These are phyloP conservation scores for Lactarius pseudohatsudake DNA, from an alignment of 768 basidiomycete species.

Conservation along the genomic window DNA sequence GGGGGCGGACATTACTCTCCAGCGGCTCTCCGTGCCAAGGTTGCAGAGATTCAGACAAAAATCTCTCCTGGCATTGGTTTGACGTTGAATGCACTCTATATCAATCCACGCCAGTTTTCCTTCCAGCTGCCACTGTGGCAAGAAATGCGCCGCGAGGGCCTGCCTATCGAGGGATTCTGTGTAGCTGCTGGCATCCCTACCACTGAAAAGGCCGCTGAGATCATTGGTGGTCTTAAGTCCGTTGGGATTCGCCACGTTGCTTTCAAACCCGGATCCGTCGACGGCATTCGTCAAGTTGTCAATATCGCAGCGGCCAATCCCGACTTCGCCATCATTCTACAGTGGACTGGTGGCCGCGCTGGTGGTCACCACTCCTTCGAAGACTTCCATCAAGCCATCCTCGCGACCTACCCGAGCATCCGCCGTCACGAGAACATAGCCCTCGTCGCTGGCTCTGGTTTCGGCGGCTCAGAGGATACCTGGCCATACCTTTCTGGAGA, in stretches of 20 bases:
- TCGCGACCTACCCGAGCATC: constrained; percentile 87
- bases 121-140: constrained; percentile 99
- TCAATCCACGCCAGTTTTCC: constrained; percentile 94
- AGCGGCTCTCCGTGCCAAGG: constrained; percentile 82
- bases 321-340: constrained; percentile 94
- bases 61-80: constrained; percentile 89
- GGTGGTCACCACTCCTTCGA: constrained; percentile 99
- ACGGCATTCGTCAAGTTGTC: constrained; percentile 96
- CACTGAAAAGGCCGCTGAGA: constrained; percentile 96
- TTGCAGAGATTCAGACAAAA: constrained; percentile 85
- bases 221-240: constrained; percentile 76
- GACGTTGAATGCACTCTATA: constrained; percentile 94
- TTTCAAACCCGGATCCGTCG: constrained; percentile 98
- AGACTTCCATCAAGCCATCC: constrained; percentile 96
- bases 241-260: constrained; percentile 95
- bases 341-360: constrained; percentile 99
- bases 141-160: constrained; percentile 92
- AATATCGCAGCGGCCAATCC: constrained; percentile 94
- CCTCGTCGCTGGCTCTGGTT: constrained; percentile 92
- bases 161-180: constrained; percentile 98
- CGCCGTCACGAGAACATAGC: constrained; percentile 86
- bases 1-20: constrained; percentile 98
- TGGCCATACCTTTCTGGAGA: constrained; percentile 98
- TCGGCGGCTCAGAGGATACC: constrained; percentile 91
- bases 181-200: constrained; percentile 97